phyloP scores from a whole-genome alignment of 768 basidiomycete genomes.

The Guyanaporus albipodus region DNA sequence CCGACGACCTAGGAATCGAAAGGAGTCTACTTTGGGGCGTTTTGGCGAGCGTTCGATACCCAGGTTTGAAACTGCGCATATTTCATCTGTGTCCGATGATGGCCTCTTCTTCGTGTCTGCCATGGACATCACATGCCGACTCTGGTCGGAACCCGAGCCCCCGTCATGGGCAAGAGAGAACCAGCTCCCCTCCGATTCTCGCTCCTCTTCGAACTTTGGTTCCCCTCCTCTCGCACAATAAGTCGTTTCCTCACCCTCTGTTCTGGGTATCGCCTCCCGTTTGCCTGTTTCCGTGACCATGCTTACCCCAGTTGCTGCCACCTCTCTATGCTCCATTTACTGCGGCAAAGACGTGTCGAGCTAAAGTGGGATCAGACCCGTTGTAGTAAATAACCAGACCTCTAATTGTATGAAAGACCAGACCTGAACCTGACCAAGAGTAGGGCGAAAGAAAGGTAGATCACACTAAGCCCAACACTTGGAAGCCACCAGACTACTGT shows the following conservation, averaged over 20 bases:
- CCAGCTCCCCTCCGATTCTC: constrained; percentile 38
- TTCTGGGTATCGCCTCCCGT: not conserved
- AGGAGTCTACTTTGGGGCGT: constrained; percentile 24
- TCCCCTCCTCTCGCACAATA: not conserved
- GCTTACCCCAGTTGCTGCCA: not conserved
- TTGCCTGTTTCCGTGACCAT: not conserved
- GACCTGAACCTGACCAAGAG: too few relatives aligned
- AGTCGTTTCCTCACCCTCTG: not conserved
- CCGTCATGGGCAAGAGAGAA: constrained; percentile 25
- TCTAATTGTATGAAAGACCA: too few relatives aligned
- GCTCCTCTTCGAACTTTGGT: constrained; percentile 9
- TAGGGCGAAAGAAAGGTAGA: too few relatives aligned
- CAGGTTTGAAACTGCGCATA: constrained; percentile 9
- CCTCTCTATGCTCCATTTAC: not conserved
- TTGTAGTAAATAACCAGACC: too few relatives aligned
- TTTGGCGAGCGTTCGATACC: constrained; percentile 19
- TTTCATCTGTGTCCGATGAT: constrained; percentile 26
- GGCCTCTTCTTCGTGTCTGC: constrained; percentile 30
- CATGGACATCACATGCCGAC: too few relatives aligned
- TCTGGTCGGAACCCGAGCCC: not conserved
- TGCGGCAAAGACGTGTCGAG: too few relatives aligned
- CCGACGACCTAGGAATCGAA: constrained; percentile 9
- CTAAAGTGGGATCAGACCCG: too few relatives aligned
- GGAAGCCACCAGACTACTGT: too few relatives aligned
- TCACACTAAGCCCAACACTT: too few relatives aligned